Evolutionary conservation across 1,284 basidiomycete species (phyloP).

Genomic region (Abortiporus biennis): DNA sequence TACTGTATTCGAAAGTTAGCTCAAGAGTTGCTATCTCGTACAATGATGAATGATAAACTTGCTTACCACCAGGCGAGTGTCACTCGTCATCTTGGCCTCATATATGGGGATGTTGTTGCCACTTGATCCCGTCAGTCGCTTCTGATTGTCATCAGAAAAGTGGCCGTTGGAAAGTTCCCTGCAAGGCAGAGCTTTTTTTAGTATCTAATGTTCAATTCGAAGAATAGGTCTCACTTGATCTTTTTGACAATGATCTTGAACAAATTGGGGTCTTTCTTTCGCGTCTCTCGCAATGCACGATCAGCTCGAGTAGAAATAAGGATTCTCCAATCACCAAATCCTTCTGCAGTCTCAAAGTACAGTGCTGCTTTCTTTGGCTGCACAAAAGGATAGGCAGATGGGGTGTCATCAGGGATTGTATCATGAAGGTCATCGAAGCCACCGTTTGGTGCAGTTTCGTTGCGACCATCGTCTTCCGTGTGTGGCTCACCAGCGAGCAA

Average conservation of each 20-base stretch:
- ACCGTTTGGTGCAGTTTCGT: constrained; percentile 4
- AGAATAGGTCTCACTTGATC: constrained; percentile 36
- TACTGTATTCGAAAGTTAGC: constrained; percentile 36
- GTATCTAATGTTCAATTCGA: background rate
- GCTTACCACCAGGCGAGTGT: constrained; percentile 53
- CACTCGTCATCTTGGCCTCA: constrained; percentile 63
- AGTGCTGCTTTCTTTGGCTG: constrained; percentile 43
- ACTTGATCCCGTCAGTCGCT: constrained; percentile 44
- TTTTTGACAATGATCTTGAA: constrained; percentile 51
- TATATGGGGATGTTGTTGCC: constrained; percentile 46
- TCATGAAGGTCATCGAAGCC: too few relatives aligned
- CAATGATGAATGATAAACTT: background rate
- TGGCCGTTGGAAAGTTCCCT: constrained; percentile 63
- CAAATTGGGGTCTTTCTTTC: constrained; percentile 31
- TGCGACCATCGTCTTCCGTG: constrained; percentile 1
- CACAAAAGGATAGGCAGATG: constrained; percentile 25
- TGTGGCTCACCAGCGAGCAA: background rate
- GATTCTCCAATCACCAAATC: constrained; percentile 48
- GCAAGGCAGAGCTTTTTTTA: background rate
- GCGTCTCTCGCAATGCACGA: constrained; percentile 33
- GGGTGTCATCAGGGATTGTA: constrained; percentile 2
- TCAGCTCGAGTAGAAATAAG: constrained; percentile 39
- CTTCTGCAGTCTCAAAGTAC: constrained; percentile 43
- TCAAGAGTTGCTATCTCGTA: background rate
- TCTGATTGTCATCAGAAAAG: constrained; percentile 66